These are phyloP conservation scores for Lachnellula cervina DNA, from an alignment of 2,329 filamentous ascomycete genomes.

Conservation along the genomic window DNA sequence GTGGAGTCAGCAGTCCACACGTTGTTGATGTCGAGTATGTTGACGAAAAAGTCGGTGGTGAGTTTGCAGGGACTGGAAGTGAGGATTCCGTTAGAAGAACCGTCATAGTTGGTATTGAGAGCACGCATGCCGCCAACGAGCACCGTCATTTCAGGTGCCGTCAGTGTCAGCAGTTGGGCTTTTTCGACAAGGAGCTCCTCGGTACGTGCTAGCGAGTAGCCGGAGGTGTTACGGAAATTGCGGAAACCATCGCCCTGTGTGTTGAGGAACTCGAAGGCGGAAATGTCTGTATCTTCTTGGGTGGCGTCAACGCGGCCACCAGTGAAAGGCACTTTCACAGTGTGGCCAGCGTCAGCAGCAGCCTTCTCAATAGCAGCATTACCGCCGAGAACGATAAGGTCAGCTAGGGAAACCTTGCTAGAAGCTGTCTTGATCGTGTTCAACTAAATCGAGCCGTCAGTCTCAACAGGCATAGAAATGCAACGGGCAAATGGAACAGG, in stretches of 20 bases:
- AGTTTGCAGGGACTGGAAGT: conserved; percentile 50
- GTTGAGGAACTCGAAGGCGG: conserved; percentile 50
- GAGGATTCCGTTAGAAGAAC: conserved; percentile 48
- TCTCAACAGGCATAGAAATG: too few species aligned
- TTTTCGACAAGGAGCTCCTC: conserved; percentile 54
- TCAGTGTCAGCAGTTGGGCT: conserved; percentile 51
- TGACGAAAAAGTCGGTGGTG: conserved; percentile 58
- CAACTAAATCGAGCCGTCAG: not conserved
- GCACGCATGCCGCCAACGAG: conserved; percentile 53
- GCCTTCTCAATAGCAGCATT: conserved; percentile 52
- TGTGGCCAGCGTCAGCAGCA: conserved; percentile 22
- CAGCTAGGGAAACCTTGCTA: conserved; percentile 53
- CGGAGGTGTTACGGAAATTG: conserved; percentile 47
- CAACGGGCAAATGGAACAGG: too few species aligned
- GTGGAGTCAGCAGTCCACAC: conserved; percentile 43
- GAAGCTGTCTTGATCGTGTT: conserved; percentile 43
- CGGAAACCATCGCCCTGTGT: conserved; percentile 54
- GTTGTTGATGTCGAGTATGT: conserved; percentile 51
- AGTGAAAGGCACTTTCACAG: conserved; percentile 45
- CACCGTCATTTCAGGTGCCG: conserved; percentile 51
- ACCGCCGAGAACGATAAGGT: conserved; percentile 55
- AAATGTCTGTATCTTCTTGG: conserved; percentile 50
- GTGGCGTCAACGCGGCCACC: conserved; percentile 53
- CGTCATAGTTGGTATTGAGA: conserved; percentile 52
- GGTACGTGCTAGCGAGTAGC: conserved; percentile 44